Evolutionary conservation across 208 protist species (phyloP), one percentile per base, ranked within the genome.

Genomic region (Trypanosoma scelopori): DNA sequence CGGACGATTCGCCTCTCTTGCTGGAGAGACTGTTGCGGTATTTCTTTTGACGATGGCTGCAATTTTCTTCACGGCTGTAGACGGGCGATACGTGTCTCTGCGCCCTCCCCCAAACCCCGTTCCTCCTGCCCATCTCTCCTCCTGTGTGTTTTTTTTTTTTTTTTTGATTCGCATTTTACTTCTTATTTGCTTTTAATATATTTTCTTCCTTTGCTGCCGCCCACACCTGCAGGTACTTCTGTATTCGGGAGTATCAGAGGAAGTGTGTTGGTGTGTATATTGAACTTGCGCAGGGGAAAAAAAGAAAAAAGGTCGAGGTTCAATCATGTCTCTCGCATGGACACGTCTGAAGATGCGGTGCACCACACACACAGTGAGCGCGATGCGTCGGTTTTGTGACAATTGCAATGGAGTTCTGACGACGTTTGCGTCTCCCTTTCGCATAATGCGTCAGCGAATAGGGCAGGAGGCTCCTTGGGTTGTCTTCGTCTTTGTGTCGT

Each of bases 381-480:
- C 79, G 51, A 71, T 85, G 72, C 85, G 87, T 28, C 55, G 50
- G 16, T 86, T 90, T 51, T 83, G 74, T 30, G 91, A 96, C 53
- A 65, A 74, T 25, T 89, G 78, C 63, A 90, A 92, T 68, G 25
- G 53, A 11, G 75, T 79, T 7, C 37, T 96, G 6, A 18, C 65
- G 41, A 49, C 61, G 22, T 43, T 87, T 12, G 39, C 62, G 1
- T n/a, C 45, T 3, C 91, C 91, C 0, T 76, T 96, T 43, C 56
- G 53, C 5, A 56, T 51, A 4, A 0, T 92, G 3, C 73, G 60
- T 18, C 49, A 51, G 20, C 83, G 84, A 50, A 79, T 96, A 50
- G 61, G 50, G 5, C 18, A 76, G 20, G 87, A 96, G 76, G 83
- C 85, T 32, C 87, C 87, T 55, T 96, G 91, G 88, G 77, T 96